Percentiles rank a stretch among this genome's conserved stretches.
Evolutionary conservation across 75 land plant species (phyloP).

Genomic region (Picea sitchensis): DNA sequence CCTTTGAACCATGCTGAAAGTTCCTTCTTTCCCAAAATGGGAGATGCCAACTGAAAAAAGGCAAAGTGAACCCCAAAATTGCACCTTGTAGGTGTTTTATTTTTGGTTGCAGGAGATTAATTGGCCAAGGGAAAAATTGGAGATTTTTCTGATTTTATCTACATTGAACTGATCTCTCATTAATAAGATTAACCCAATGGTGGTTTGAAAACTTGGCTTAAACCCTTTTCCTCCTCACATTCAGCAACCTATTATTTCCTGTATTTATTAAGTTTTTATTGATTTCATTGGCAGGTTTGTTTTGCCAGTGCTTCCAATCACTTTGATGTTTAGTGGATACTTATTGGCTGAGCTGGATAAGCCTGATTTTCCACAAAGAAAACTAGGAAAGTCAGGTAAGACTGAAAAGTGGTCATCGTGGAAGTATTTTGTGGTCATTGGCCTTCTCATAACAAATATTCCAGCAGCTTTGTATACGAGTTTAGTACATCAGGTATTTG

Average conservation of each 20-base stretch:
- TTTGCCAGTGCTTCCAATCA: slow-evolving; percentile 87
- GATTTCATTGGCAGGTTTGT: slow-evolving; percentile 70
- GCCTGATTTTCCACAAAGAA: slow-evolving; percentile 3
- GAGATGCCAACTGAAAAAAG: too few relatives aligned
- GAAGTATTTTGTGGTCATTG: slow-evolving; percentile 20
- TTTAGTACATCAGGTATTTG: slow-evolving; percentile 74
- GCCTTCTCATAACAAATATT: slow-evolving; percentile 68
- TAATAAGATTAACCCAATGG: neutral
- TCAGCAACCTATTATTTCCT: slow-evolving; percentile 10
- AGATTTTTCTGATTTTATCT: neutral
- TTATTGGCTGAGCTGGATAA: slow-evolving; percentile 45
- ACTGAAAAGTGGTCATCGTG: slow-evolving; percentile 16
- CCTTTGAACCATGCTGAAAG: too few relatives aligned
- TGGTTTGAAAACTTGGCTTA: slow-evolving; percentile 3
- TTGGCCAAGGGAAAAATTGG: too few relatives aligned
- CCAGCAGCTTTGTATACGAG: slow-evolving; percentile 93
- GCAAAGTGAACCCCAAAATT: too few relatives aligned
- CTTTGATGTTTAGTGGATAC: slow-evolving; percentile 90
- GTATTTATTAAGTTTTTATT: neutral
- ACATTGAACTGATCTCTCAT: neutral
- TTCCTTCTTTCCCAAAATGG: too few relatives aligned
- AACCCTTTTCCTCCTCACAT: neutral
- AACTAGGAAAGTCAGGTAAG: slow-evolving; percentile 3
- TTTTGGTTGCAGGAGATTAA: too few relatives aligned
- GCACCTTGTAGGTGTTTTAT: too few relatives aligned